Evolutionary conservation across 108 stramenopile species (phyloP).

Genomic region (Fragilaria radians): DNA sequence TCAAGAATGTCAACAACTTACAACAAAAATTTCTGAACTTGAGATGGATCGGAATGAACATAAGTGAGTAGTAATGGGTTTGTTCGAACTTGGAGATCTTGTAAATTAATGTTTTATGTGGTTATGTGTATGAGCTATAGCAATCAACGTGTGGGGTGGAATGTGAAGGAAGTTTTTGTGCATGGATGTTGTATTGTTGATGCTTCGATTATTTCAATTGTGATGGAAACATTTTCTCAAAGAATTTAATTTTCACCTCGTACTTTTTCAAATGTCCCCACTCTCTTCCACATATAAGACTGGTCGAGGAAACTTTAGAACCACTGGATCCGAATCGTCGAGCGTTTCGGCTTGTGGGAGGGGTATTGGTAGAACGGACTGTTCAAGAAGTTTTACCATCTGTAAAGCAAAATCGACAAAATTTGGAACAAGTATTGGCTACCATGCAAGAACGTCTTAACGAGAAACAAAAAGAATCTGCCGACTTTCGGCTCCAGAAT

Average conservation of each 20-base stretch:
- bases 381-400: constrained; percentile 91
- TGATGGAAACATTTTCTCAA: not conserved
- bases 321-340: constrained; percentile 81
- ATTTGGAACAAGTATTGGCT: constrained; percentile 56
- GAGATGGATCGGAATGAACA: constrained; percentile 57
- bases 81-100: not conserved
- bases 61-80: constrained; percentile 6
- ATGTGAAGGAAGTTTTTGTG: no score
- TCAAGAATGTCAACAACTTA: constrained; percentile 38
- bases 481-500: constrained; percentile 70
- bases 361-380: constrained; percentile 92
- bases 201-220: not conserved
- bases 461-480: constrained; percentile 61
- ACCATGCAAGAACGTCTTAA: constrained; percentile 52
- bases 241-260: not conserved
- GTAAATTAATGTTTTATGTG: not conserved
- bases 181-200: no score
- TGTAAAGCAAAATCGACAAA: constrained; percentile 68
- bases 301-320: constrained; percentile 89
- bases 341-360: constrained; percentile 90
- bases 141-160: no score
- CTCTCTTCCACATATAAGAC: constrained; percentile 7
- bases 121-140: no score
- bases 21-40: constrained; percentile 39
- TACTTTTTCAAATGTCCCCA: not conserved